These are phyloP conservation scores for Anaeramoeba flamelloides DNA, from an alignment of 78 protist genomes.

Conservation along the genomic window DNA sequence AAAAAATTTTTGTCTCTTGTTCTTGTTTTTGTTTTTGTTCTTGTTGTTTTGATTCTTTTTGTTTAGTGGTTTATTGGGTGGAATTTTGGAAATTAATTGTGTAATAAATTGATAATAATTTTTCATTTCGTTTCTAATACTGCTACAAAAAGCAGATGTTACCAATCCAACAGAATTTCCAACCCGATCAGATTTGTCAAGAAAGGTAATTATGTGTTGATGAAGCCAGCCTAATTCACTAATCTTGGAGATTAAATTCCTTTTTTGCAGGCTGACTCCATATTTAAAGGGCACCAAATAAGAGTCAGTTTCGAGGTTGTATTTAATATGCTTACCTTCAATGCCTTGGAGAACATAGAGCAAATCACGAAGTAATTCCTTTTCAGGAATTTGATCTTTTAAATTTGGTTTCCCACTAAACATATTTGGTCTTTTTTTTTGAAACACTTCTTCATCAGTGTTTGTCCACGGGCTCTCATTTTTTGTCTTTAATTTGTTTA, in stretches of 20 bases:
- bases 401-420: too few relatives aligned
- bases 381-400: background rate
- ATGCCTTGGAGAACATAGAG: background rate
- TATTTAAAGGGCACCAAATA: background rate
- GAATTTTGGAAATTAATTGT: background rate
- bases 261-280: background rate
- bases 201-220: background rate
- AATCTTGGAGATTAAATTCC: background rate
- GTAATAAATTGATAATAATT: background rate
- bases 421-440: too few relatives aligned
- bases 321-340: background rate
- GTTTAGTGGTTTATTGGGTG: background rate
- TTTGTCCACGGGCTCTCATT: too few relatives aligned
- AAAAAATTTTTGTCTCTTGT: background rate
- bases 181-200: background rate
- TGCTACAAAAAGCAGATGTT: background rate
- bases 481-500: too few relatives aligned
- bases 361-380: background rate
- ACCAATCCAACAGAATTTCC: background rate
- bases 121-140: background rate
- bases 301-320: background rate
- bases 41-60: background rate
- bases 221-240: background rate
- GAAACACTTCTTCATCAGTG: too few relatives aligned
- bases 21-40: background rate